Conservation (phyloP, 768 basidiomycete species). For the Tulasnella sp. region DNA sequence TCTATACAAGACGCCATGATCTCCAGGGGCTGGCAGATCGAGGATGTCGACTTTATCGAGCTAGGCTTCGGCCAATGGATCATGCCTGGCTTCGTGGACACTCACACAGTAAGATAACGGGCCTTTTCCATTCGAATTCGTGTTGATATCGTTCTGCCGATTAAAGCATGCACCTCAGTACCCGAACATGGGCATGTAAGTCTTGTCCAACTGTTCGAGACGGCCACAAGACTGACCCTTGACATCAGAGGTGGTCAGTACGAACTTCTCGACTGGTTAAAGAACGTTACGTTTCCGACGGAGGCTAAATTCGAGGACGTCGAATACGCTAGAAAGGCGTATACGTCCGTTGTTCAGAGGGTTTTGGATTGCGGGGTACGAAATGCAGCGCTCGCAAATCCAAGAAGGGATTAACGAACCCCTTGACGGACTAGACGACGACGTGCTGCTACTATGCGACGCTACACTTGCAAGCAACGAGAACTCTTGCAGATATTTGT, state of each 20-base stretch:
- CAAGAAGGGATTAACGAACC: neutral
- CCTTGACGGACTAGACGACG: conserved; percentile 54
- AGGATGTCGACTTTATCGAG: conserved; percentile 27
- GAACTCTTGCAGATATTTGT: conserved; percentile 66
- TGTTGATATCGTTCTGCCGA: neutral
- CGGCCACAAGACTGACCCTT: neutral
- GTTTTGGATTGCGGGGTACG: conserved; percentile 66
- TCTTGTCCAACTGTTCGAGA: conserved; percentile 26
- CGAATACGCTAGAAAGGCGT: conserved; percentile 56
- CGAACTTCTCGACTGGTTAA: conserved; percentile 83
- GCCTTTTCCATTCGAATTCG: neutral
- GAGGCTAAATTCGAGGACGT: conserved; percentile 65
- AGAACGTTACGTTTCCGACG: conserved; percentile 74
- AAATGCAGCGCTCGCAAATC: conserved; percentile 15
- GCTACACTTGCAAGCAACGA: conserved; percentile 69
- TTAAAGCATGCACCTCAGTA: conserved; percentile 68
- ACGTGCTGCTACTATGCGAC: conserved; percentile 89
- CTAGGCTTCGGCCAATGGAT: conserved; percentile 45
- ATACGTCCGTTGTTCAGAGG: conserved; percentile 58
- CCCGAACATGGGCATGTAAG: conserved; percentile 48
- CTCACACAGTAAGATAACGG: conserved; percentile 59
- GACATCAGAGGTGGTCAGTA: conserved; percentile 61
- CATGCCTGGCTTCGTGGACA: conserved; percentile 84
- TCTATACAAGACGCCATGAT: conserved; percentile 40
- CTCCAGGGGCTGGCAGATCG: conserved; percentile 37